Conservation (phyloP, 202 grass and related monocot species). For the Schoenoplectus tabernaemontani region DNA sequence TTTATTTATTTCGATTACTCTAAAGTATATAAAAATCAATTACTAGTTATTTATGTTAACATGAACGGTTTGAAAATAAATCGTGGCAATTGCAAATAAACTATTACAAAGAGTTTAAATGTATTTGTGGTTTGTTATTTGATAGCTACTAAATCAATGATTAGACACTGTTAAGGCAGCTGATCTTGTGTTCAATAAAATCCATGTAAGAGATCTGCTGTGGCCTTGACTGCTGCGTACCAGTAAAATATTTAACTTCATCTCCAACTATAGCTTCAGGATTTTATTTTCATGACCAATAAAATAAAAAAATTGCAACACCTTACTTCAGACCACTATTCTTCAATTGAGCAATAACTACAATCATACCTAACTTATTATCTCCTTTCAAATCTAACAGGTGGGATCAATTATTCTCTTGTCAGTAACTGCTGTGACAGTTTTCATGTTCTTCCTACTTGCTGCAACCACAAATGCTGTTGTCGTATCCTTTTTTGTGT, state of each 20-base stretch:
- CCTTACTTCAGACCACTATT: too few species aligned
- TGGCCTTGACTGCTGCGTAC: background rate
- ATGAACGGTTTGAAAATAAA: background rate
- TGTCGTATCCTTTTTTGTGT: constrained; percentile 64
- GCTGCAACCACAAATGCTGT: constrained; percentile 63
- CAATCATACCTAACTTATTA: background rate
- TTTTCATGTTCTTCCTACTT: constrained; percentile 72
- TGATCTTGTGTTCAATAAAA: background rate
- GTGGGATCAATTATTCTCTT: constrained; percentile 59
- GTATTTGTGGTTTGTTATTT: background rate
- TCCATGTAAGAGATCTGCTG: background rate
- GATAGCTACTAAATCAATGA: background rate
- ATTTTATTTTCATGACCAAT: background rate
- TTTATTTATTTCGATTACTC: too few species aligned
- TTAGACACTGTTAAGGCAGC: background rate
- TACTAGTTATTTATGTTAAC: background rate
- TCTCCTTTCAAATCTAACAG: constrained; percentile 30
- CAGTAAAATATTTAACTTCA: background rate
- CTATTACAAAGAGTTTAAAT: background rate
- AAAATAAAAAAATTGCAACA: too few species aligned
- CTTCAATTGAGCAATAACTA: background rate
- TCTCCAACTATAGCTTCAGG: background rate
- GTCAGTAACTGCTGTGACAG: constrained; percentile 49
- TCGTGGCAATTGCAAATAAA: background rate
- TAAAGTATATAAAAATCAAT: background rate